A percentile compares a stretch with the other conserved stretches of the same genome.
phyloP scores from a whole-genome alignment of 305 asterid species.

The Euphrasia arctica region DNA sequence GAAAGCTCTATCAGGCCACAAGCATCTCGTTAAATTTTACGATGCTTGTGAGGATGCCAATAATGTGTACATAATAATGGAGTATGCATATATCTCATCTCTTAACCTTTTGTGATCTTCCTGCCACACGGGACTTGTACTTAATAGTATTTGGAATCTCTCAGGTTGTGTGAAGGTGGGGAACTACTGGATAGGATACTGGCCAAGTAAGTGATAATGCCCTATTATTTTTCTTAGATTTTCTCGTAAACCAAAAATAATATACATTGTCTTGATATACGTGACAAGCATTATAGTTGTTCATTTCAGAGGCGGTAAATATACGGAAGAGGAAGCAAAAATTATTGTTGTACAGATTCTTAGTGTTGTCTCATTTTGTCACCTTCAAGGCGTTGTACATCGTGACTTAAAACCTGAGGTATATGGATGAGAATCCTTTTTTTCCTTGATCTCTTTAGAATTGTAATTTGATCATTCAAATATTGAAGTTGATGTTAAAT shows the following conservation, averaged over 20 bases:
- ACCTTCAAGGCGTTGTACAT: slow-evolving; percentile 82
- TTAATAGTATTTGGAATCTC: slow-evolving; percentile 22
- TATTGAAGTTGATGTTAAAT: slow-evolving; percentile 17
- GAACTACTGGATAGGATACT: slow-evolving; percentile 72
- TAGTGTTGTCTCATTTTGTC: slow-evolving; percentile 71
- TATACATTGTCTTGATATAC: slow-evolving; percentile 14
- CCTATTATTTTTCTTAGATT: not conserved
- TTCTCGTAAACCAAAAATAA: not conserved
- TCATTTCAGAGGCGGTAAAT: slow-evolving; percentile 67
- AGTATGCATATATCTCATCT: slow-evolving; percentile 45
- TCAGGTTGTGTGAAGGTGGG: slow-evolving; percentile 80
- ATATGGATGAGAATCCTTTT: not conserved
- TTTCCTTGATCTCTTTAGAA: slow-evolving; percentile 2
- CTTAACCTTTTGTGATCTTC: slow-evolving; percentile 4
- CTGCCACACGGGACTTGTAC: not conserved
- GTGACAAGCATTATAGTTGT: slow-evolving; percentile 16
- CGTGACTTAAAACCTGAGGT: slow-evolving; percentile 93
- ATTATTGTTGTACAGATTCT: slow-evolving; percentile 63
- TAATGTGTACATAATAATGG: slow-evolving; percentile 78
- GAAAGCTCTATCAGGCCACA: slow-evolving; percentile 78
- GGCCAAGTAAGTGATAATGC: slow-evolving; percentile 47
- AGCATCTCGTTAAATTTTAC: slow-evolving; percentile 59
- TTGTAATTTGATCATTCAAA: not conserved
- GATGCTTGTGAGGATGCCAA: slow-evolving; percentile 82
- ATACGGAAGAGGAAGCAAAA: slow-evolving; percentile 73